A percentile compares a stretch with the other conserved stretches of the same genome.
These are phyloP conservation scores for Paracoccidioides lutzii DNA, from an alignment of 2,329 filamentous ascomycete genomes.

Conservation along the genomic window DNA sequence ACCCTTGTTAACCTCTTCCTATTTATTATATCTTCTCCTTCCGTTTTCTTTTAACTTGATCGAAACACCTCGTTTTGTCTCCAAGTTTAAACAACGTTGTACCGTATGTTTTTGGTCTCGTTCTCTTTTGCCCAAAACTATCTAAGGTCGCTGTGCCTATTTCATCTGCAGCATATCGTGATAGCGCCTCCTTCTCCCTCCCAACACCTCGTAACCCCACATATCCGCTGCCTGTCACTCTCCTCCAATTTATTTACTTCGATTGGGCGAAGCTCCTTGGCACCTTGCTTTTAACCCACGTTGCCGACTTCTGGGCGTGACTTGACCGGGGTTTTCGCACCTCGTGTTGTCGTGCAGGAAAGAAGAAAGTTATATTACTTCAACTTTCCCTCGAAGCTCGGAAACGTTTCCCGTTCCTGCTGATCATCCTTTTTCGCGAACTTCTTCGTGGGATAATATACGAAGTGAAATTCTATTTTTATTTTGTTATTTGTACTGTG, in stretches of 20 bases:
- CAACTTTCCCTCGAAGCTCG: background rate
- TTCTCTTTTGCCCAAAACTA: background rate
- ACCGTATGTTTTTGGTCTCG: background rate
- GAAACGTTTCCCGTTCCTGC: conserved; percentile 1
- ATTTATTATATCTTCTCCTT: too few species aligned
- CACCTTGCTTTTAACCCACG: background rate
- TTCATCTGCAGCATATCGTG: background rate
- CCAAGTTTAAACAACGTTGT: background rate
- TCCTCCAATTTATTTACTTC: conserved; percentile 1
- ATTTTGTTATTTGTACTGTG: background rate
- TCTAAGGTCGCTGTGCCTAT: conserved; percentile 2
- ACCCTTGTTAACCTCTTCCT: background rate
- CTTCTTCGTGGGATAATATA: background rate
- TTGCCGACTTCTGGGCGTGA: background rate
- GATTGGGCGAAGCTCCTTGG: conserved; percentile 1
- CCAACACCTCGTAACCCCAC: conserved; percentile 4
- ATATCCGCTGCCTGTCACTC: background rate
- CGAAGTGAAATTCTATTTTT: conserved; percentile 1
- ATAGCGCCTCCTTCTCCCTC: background rate
- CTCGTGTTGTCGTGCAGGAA: conserved; percentile 3
- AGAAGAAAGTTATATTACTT: conserved; percentile 1
- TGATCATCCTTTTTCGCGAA: conserved; percentile 3
- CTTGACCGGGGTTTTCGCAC: background rate
- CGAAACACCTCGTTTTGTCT: background rate
- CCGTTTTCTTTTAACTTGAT: background rate